These are phyloP conservation scores for Scheffersomyces illinoinensis DNA, from an alignment of 1,139 yeast genomes.

Conservation along the genomic window DNA sequence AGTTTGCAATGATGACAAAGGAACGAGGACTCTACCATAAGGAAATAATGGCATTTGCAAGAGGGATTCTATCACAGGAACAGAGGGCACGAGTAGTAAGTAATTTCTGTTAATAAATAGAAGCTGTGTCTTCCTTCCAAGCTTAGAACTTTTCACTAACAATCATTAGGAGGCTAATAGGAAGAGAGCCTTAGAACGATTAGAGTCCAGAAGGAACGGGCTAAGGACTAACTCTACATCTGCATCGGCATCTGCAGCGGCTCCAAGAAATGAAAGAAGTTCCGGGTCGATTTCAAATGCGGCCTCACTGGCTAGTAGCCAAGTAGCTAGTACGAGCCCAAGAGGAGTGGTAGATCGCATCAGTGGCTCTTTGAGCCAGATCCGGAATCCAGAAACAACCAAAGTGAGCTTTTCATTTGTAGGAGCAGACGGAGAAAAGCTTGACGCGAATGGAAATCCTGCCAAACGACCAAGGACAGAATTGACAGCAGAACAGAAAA, in stretches of 20 bases:
- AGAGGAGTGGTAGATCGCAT: background rate
- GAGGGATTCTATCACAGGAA: constrained; percentile 13
- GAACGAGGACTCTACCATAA: background rate
- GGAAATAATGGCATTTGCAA: constrained; percentile 10
- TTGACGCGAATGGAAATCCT: background rate
- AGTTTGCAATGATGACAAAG: background rate
- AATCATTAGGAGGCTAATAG: constrained; percentile 55
- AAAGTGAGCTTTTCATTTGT: constrained; percentile 13
- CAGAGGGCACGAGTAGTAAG: constrained; percentile 15
- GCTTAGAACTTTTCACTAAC: background rate
- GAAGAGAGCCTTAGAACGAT: constrained; percentile 56
- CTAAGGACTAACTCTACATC: constrained; percentile 14
- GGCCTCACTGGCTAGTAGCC: background rate
- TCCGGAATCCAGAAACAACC: constrained; percentile 8
- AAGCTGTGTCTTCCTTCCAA: background rate
- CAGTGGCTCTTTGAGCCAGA: constrained; percentile 6
- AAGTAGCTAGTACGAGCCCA: background rate
- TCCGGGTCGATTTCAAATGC: background rate
- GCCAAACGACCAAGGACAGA: constrained; percentile 22
- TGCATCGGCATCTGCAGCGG: constrained; percentile 10
- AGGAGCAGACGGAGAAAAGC: constrained; percentile 8
- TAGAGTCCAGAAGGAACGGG: constrained; percentile 43
- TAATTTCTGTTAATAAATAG: background rate
- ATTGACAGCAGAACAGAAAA: constrained; percentile 55
- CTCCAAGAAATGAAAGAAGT: background rate